Conservation (phyloP, 2,329 filamentous ascomycete genomes). For the Mollisiaceae sp. region DNA sequence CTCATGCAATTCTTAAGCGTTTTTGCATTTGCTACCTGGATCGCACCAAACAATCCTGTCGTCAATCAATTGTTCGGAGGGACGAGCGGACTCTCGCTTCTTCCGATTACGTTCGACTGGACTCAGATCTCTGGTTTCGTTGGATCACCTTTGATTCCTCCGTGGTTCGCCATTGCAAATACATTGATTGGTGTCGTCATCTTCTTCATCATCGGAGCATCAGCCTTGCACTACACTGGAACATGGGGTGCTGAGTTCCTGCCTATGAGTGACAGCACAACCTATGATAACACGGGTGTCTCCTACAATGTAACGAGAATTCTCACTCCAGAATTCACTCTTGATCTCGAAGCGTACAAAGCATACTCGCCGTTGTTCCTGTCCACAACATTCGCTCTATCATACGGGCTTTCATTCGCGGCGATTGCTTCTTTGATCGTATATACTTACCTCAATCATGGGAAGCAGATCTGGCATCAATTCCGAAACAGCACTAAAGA, state of each 20-base stretch:
- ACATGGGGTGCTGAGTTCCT: slow-evolving; percentile 68
- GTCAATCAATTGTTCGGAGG: slow-evolving; percentile 78
- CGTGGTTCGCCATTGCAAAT: slow-evolving; percentile 62
- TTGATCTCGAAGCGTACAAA: slow-evolving; percentile 72
- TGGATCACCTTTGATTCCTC: slow-evolving; percentile 45
- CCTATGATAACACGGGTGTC: slow-evolving; percentile 67
- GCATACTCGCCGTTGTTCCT: slow-evolving; percentile 75
- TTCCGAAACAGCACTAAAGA: slow-evolving; percentile 36
- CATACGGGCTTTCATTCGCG: slow-evolving; percentile 75
- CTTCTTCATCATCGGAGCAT: slow-evolving; percentile 64
- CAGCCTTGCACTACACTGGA: slow-evolving; percentile 67
- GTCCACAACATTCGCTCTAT: slow-evolving; percentile 73
- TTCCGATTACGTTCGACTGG: slow-evolving; percentile 11
- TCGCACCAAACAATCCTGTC: slow-evolving; percentile 68
- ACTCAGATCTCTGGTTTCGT: slow-evolving; percentile 23
- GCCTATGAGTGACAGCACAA: slow-evolving; percentile 63
- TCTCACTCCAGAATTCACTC: slow-evolving; percentile 57
- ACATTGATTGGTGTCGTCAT: slow-evolving; percentile 57
- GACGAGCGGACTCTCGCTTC: slow-evolving; percentile 51
- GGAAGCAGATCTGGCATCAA: slow-evolving; percentile 64
- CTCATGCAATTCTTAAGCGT: slow-evolving; percentile 72
- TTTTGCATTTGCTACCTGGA: slow-evolving; percentile 76
- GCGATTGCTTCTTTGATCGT: slow-evolving; percentile 71
- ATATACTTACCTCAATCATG: slow-evolving; percentile 70
- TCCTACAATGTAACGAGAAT: slow-evolving; percentile 65